These are phyloP conservation scores for Pythium biforme DNA, from an alignment of 352 stramenopile genomes.

Conservation along the genomic window DNA sequence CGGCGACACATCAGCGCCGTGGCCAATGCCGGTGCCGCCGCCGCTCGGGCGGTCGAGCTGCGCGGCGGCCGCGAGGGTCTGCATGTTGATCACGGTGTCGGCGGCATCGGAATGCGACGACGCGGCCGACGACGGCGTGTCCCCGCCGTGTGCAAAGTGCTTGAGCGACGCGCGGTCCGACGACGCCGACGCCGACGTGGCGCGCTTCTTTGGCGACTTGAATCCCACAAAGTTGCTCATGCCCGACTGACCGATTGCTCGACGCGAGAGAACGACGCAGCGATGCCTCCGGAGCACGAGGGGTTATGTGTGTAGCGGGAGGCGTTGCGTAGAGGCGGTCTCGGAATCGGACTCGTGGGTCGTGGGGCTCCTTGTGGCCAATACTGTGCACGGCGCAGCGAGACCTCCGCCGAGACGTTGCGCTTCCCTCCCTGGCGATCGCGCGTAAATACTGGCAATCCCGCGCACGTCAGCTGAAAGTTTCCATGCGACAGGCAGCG, in stretches of 20 bases:
- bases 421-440: too few species aligned
- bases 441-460: background rate
- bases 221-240: slow-evolving; percentile 28
- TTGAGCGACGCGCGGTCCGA: slow-evolving; percentile 8
- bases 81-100: slow-evolving; percentile 20
- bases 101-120: background rate
- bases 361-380: too few species aligned
- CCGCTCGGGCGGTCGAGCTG: background rate
- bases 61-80: slow-evolving; percentile 8
- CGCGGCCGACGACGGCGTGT: background rate
- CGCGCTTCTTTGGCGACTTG: slow-evolving; percentile 17
- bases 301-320: too few species aligned
- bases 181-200: background rate
- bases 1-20: slow-evolving; percentile 23
- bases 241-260: too few species aligned
- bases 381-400: too few species aligned
- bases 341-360: too few species aligned
- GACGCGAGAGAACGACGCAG: too few species aligned
- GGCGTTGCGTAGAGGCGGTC: too few species aligned
- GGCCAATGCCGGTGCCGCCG: slow-evolving; percentile 10
- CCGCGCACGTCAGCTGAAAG: slow-evolving; percentile 3
- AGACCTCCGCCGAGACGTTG: too few species aligned
- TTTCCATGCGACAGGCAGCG: slow-evolving; percentile 4
- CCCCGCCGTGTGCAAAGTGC: background rate
- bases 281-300: too few species aligned